Percentiles rank a stretch among this genome's conserved stretches.
Conservation (phyloP, 371 early-diverging fungal species). For the Mortierella sp. region DNA sequence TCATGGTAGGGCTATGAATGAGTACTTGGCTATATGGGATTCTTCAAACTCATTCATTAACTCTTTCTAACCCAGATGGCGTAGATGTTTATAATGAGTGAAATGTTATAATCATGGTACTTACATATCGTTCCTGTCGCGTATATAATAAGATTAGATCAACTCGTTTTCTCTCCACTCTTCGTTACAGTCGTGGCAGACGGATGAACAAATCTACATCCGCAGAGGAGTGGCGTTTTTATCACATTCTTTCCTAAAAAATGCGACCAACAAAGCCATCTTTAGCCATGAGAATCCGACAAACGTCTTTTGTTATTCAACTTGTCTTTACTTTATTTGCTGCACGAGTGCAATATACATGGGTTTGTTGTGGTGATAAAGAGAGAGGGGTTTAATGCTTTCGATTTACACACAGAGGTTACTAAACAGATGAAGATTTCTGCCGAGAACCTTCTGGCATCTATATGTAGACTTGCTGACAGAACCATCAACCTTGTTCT, state of each 20-base stretch:
- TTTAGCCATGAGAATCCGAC: too few species aligned
- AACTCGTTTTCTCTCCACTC: background rate
- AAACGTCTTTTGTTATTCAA: too few species aligned
- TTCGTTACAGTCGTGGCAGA: too few species aligned
- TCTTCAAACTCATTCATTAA: background rate
- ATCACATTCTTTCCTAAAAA: too few species aligned
- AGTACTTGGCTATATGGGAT: too few species aligned
- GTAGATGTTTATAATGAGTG: background rate
- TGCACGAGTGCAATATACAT: too few species aligned
- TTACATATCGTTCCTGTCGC: background rate
- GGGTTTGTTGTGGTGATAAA: too few species aligned
- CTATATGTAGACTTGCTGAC: constrained; percentile 31
- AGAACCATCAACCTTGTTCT: constrained; percentile 44
- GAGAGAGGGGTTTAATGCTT: background rate
- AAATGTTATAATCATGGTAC: background rate
- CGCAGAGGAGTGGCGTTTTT: too few species aligned
- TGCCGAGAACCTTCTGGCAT: constrained; percentile 25
- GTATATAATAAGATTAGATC: background rate
- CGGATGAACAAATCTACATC: too few species aligned
- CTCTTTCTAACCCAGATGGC: background rate
- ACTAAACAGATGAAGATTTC: background rate
- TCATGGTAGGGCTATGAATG: background rate
- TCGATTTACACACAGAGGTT: background rate
- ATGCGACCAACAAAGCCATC: too few species aligned
- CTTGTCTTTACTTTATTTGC: too few species aligned